phyloP scores from a whole-genome alignment of 192 early-diverging fungal species.

The Haplosporangium gracile region DNA sequence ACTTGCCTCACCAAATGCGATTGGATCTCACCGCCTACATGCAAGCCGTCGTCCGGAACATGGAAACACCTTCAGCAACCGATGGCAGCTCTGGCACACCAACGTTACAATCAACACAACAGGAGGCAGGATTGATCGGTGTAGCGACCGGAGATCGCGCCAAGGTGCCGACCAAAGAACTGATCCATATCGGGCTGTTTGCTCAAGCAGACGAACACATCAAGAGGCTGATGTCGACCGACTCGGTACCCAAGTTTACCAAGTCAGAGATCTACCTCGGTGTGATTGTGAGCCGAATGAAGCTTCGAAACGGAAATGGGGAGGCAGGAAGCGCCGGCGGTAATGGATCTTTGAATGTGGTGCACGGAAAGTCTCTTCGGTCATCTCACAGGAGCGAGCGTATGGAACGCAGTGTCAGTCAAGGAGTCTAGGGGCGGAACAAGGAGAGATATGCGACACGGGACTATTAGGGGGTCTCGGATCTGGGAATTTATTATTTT shows the following conservation, averaged over 20 bases:
- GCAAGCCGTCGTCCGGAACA: slow-evolving; percentile 55
- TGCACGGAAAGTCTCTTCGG: background rate
- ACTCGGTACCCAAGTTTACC: slow-evolving; percentile 83
- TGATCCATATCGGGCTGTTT: slow-evolving; percentile 63
- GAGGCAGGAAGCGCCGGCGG: background rate
- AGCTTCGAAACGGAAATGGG: background rate
- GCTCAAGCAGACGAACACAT: slow-evolving; percentile 76
- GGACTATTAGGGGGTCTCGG: too few species aligned
- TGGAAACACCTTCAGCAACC: slow-evolving; percentile 17
- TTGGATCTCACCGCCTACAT: slow-evolving; percentile 64
- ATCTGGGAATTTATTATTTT: too few species aligned
- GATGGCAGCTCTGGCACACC: background rate
- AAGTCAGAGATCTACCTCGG: slow-evolving; percentile 67
- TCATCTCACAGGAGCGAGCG: background rate
- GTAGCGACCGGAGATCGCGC: slow-evolving; percentile 13
- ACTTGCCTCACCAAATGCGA: slow-evolving; percentile 65
- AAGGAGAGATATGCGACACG: background rate
- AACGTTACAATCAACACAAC: background rate
- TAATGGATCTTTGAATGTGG: background rate
- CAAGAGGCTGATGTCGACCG: slow-evolving; percentile 78
- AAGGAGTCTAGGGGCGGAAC: background rate
- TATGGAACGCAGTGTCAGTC: slow-evolving; percentile 5
- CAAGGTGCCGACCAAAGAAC: slow-evolving; percentile 5
- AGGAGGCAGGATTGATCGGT: slow-evolving; percentile 23
- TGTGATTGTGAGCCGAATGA: slow-evolving; percentile 54